Evolutionary conservation across 78 protist species (phyloP).

Genomic region (Protostelium mycophagum): DNA sequence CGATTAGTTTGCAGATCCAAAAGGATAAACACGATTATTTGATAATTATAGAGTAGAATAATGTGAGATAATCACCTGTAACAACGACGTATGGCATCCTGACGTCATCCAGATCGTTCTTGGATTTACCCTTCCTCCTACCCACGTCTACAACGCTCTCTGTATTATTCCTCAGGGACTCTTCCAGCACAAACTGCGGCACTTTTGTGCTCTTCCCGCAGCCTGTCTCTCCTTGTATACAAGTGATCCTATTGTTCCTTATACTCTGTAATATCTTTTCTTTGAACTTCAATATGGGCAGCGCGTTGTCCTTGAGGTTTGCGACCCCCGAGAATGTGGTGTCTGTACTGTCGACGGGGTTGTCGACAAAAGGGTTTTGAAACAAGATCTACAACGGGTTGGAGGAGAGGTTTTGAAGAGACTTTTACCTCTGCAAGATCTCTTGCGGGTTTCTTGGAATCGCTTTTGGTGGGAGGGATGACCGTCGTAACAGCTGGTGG

Average conservation of each 20-base stretch:
- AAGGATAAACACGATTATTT: too few relatives aligned
- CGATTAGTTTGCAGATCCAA: too few relatives aligned
- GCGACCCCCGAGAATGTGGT: neutral
- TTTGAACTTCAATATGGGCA: neutral
- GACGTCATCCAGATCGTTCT: too few relatives aligned
- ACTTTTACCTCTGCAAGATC: too few relatives aligned
- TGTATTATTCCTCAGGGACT: constrained; percentile 3
- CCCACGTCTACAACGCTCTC: too few relatives aligned
- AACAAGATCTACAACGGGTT: too few relatives aligned
- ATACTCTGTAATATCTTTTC: neutral
- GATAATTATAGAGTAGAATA: too few relatives aligned
- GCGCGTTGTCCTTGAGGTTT: neutral
- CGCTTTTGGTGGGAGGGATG: neutral
- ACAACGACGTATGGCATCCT: neutral
- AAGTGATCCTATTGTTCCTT: neutral
- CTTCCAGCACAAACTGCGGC: constrained; percentile 82
- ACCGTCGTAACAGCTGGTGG: too few relatives aligned
- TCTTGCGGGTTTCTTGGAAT: neutral
- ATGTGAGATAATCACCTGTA: neutral
- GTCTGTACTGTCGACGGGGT: neutral
- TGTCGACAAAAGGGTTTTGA: too few relatives aligned
- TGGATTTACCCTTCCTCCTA: too few relatives aligned
- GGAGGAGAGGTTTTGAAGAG: too few relatives aligned
- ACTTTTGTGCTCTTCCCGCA: constrained; percentile 93
- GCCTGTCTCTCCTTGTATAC: constrained; percentile 72